phyloP scores from a whole-genome alignment of 257 asterid species.

The Solanum chiquidenum region DNA sequence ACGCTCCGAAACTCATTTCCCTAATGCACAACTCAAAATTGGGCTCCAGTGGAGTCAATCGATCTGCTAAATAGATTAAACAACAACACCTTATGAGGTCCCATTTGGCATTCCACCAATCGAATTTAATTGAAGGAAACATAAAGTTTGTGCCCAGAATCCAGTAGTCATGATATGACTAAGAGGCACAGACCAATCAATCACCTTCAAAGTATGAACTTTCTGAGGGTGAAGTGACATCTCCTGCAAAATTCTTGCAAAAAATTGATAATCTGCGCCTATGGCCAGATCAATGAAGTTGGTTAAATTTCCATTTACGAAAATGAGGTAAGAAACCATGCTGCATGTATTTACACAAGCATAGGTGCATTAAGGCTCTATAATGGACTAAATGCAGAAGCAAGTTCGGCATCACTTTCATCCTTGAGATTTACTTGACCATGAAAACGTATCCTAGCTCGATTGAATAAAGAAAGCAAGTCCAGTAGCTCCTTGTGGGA shows the following conservation, averaged over 20 bases:
- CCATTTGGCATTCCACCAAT: not conserved
- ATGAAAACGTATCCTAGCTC: constrained; percentile 55
- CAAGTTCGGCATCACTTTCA: constrained; percentile 14
- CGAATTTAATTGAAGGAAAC: not conserved
- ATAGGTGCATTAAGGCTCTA: not conserved
- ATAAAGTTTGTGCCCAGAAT: not conserved
- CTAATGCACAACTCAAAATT: not conserved
- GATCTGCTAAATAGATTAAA: not conserved
- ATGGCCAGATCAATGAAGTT: not conserved
- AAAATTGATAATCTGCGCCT: not conserved
- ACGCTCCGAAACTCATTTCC: constrained; percentile 47
- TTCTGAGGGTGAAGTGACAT: not conserved
- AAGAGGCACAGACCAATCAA: not conserved
- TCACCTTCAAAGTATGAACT: not conserved
- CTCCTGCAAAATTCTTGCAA: not conserved
- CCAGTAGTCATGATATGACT: not conserved
- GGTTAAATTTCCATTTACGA: not conserved
- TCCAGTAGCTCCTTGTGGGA: constrained; percentile 45
- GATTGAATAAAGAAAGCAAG: constrained; percentile 50
- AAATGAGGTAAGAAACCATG: not conserved
- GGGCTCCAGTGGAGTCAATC: not conserved
- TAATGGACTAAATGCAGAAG: constrained; percentile 2
- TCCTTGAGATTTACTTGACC: constrained; percentile 23
- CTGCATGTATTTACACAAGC: not conserved
- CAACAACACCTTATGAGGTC: not conserved